These are phyloP conservation scores for Austroboletus eburneus DNA, from an alignment of 768 basidiomycete species.

Conservation along the genomic window DNA sequence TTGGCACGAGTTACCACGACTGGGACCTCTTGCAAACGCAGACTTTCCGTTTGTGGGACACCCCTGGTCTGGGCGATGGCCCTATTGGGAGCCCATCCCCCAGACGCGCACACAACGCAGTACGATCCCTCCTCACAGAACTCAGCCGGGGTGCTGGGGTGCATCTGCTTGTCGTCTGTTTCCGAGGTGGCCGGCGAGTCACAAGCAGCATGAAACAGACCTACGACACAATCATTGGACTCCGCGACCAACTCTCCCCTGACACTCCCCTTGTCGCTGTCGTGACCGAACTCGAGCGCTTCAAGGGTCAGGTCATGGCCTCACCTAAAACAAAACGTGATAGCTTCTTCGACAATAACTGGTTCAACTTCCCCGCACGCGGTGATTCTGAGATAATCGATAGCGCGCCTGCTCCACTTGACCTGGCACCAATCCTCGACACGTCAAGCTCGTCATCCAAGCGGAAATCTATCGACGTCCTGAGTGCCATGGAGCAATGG, in stretches of 20 bases:
- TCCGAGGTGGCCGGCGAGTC: constrained; percentile 17
- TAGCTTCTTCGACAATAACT: not conserved
- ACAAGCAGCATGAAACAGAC: constrained; percentile 19
- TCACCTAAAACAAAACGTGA: not conserved
- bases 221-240: constrained; percentile 12
- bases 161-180: constrained; percentile 20
- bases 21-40: constrained; percentile 19
- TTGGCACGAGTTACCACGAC: constrained; percentile 21
- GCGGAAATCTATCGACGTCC: not conserved
- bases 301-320: not conserved
- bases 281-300: constrained; percentile 18
- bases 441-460: not conserved
- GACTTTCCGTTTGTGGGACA: constrained; percentile 26
- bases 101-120: constrained; percentile 14
- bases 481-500: constrained; percentile 22
- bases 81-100: constrained; percentile 8
- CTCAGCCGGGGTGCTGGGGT: constrained; percentile 13
- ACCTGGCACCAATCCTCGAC: not conserved
- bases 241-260: constrained; percentile 16
- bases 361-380: not conserved
- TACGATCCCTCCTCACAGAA: constrained; percentile 22
- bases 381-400: not conserved
- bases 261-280: constrained; percentile 18
- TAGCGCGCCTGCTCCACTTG: not conserved
- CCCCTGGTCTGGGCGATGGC: constrained; percentile 16